Base-by-base conservation (phyloP, 805 yeast species). In the Metschnikowia noctiluminum region DNA sequence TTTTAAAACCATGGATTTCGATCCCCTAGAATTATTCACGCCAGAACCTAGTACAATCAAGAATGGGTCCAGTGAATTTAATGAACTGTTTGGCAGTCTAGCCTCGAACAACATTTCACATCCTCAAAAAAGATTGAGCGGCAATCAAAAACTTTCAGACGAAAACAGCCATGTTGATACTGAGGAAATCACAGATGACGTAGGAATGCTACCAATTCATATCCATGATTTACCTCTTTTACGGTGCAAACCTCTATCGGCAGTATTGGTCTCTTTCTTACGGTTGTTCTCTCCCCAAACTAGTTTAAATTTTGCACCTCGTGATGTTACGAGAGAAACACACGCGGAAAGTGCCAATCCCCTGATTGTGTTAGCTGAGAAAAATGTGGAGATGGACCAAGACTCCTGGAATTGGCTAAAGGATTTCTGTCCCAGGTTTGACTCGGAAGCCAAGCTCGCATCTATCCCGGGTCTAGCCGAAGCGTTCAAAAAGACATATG, bases 171-270 rank as follows among this genome's bases (percentile, higher is more conserved):
- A 28, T 10, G 13, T 12, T 16, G 36, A 15, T 7, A 10, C 12
- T 12, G 32, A 37, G 7, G 37, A 28, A 15, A 14, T 10, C 30
- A 37, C 30, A 16, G 49, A 48, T 13, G 45, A 35, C 12, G 61
- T 50, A 12, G 66, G 54, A 6, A 61, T 60, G 37, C 50, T 63
- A 50, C 75, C 77, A 0, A 54, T 84, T 1, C 84, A 82, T 49
- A 58, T 77, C 0, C 67, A 84, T 6, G 92, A 87, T 58, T 64
- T 86, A 2, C 92, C 94, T 0, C 57, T 63, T 3, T 53, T 79
- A n/a, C 64, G 66, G 6, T 57, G 55, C 10, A 60, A 64, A 15
- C 84, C 88, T 0, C 80, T 87, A 0, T 61, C 62, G 7, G 59
- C 52, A 1, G 81, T 78, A 0, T 56, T 85, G 0, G 14, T 66